These are phyloP conservation scores for Pulveroboletus frians DNA, from an alignment of 768 basidiomycete genomes.

Conservation along the genomic window DNA sequence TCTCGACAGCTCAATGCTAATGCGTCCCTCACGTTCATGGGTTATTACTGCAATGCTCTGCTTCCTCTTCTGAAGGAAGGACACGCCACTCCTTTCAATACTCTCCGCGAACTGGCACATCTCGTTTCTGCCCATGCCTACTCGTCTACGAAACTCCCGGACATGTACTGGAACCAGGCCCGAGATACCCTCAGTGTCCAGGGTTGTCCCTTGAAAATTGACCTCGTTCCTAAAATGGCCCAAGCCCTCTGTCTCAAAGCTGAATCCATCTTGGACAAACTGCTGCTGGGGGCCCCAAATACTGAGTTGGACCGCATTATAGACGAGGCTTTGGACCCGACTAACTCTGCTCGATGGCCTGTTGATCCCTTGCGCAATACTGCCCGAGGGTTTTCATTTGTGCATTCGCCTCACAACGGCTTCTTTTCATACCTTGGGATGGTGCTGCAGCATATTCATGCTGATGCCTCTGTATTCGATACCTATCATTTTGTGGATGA, in stretches of 20 bases:
- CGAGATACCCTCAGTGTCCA: not conserved
- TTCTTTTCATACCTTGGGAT: not conserved
- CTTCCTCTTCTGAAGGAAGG: not conserved
- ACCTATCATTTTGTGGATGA: too few relatives aligned
- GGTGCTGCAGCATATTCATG: not conserved
- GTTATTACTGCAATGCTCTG: not conserved
- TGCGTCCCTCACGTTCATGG: too few relatives aligned
- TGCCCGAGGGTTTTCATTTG: not conserved
- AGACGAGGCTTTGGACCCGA: not conserved
- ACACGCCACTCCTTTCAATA: not conserved
- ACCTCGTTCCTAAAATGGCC: not conserved
- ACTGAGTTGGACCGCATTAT: not conserved
- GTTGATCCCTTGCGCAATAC: not conserved
- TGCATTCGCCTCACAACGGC: not conserved
- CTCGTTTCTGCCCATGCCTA: not conserved
- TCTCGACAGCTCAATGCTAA: too few relatives aligned
- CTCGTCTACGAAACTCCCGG: not conserved
- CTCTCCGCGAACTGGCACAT: not conserved
- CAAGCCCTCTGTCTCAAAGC: not conserved
- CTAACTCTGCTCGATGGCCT: not conserved
- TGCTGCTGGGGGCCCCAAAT: not conserved
- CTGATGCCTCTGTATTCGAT: not conserved
- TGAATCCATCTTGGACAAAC: not conserved
- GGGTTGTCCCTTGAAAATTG: not conserved
- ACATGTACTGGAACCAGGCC: not conserved